Base-by-base conservation (phyloP, 108 stramenopile genomes). In the Bacterosira constricta region DNA sequence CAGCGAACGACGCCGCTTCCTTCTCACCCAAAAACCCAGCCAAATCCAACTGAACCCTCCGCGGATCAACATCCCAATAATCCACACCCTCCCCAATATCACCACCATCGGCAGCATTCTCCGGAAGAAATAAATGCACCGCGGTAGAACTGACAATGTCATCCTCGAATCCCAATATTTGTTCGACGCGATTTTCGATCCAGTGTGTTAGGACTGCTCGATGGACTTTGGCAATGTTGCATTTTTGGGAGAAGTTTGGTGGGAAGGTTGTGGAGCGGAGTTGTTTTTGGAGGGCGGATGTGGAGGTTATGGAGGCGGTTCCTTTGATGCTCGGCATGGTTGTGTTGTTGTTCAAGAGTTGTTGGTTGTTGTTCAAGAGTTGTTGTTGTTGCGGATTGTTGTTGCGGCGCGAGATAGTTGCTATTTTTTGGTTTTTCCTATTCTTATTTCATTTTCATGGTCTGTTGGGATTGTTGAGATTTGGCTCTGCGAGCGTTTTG, bases 321-420 rank as follows among this genome's bases (percentile, higher is more conserved):
- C 94, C 94, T 70, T 92, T 92, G 63, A 95, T 89, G 23, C 88
- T 67, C 15, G 94, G 94, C 94, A 95, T 95, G 70, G 42, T 51
- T 18, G 0, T 61, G 10, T 6, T 15, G 31, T 60, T 59, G 3
- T 39, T 39, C 9, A 39, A 39, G 7, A 10, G 11, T 39, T 11
- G 26, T 59, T 59, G 39, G 21, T 59, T 10, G 20, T 12, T 31
- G 54, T 30, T 32, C 15, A 27, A 10, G 4, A 21, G 26, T 42
- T 42, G 4, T n/a, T 12, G 41, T 42, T 3, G 4, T 2, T 42
- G 15, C 9, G 17, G 6, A 42, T n/a, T n/a, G n/a, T n/a, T n/a
- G n/a, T n/a, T n/a, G n/a, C n/a, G n/a, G n/a, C n/a, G n/a, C n/a
- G n/a, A n/a, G n/a, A n/a, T n/a, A n/a, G n/a, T n/a, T n/a, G n/a